Evolutionary conservation across 2,329 filamentous ascomycete genomes (phyloP).

Genomic region (Claviceps fusiformis): DNA sequence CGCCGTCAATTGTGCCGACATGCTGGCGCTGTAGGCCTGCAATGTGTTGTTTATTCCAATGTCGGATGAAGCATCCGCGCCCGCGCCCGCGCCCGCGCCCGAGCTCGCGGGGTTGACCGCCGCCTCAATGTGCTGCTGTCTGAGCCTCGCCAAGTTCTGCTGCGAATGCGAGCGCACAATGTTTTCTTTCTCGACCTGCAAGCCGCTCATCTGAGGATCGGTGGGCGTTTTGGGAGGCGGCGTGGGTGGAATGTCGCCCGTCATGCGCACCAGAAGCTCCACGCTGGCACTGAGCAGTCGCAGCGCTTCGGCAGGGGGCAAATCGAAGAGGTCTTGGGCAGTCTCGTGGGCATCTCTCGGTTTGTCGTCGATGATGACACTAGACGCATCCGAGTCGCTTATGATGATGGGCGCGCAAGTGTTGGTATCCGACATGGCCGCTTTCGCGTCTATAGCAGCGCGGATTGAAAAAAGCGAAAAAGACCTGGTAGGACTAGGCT

Average conservation of each 20-base stretch:
- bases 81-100: neutral
- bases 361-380: constrained; percentile 12
- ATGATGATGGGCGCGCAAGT: neutral
- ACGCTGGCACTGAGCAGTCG: constrained; percentile 62
- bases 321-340: constrained; percentile 55
- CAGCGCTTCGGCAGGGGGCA: constrained; percentile 62
- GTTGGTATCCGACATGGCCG: constrained; percentile 1
- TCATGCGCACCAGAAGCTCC: constrained; percentile 56
- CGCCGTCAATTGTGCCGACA: constrained; percentile 14
- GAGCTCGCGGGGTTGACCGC: constrained; percentile 8
- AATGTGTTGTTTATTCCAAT: constrained; percentile 9
- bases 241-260: constrained; percentile 70
- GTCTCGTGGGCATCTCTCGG: constrained; percentile 13
- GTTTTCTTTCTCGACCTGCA: constrained; percentile 48
- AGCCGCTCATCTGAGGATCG: constrained; percentile 51
- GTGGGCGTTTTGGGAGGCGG: constrained; percentile 51
- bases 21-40: constrained; percentile 15
- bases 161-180: constrained; percentile 45
- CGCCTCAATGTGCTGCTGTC: constrained; percentile 26
- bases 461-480: neutral
- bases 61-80: neutral
- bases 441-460: too few species aligned
- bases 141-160: constrained; percentile 34
- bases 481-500: neutral
- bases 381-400: neutral